phyloP scores from a whole-genome alignment of 2,329 filamentous ascomycete genomes.

The Diaporthe humulicola region DNA sequence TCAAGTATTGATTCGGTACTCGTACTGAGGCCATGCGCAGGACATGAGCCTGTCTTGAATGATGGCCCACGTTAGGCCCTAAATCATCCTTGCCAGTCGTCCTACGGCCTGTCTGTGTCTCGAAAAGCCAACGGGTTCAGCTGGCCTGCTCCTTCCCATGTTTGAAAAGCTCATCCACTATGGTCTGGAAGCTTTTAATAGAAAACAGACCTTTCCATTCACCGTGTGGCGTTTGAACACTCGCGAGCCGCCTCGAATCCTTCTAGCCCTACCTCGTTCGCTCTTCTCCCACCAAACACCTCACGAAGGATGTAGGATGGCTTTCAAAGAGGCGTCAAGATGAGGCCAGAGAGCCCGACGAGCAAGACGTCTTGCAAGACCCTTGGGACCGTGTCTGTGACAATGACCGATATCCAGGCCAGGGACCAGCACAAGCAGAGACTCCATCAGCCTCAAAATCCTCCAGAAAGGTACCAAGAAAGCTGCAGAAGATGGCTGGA shows the following conservation, averaged over 20 bases:
- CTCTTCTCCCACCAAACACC: neutral
- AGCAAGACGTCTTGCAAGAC: neutral
- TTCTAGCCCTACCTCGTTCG: neutral
- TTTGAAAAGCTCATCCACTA: neutral
- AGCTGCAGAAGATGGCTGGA: neutral
- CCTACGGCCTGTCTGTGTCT: neutral
- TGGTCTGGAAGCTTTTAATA: neutral
- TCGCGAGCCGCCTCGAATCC: neutral
- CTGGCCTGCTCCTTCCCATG: neutral
- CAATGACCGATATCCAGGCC: neutral
- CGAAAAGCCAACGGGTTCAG: neutral
- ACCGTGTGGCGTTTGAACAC: neutral
- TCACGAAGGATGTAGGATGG: neutral
- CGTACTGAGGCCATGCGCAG: neutral
- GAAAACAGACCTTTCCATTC: neutral
- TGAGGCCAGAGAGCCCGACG: neutral
- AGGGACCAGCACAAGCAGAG: neutral
- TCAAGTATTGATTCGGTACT: too few species aligned
- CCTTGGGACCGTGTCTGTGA: neutral
- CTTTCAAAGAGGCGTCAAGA: neutral
- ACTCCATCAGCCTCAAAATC: neutral
- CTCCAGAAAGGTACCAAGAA: neutral
- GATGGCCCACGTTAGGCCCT: neutral
- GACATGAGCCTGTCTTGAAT: neutral
- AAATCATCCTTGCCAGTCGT: neutral